Evolutionary conservation across 345 rosid species (phyloP).

Genomic region (Durio zibethinus): DNA sequence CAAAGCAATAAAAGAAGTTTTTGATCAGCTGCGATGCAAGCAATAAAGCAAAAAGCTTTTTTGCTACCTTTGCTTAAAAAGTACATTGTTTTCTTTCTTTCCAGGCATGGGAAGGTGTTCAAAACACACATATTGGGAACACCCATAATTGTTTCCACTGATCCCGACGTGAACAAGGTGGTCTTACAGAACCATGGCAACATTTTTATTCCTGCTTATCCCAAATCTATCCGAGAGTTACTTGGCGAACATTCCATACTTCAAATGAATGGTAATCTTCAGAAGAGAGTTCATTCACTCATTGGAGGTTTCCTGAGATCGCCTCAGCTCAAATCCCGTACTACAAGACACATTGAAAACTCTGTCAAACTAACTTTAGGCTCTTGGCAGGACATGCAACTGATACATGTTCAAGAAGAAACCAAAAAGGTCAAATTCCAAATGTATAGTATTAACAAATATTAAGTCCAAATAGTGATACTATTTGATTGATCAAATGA

Average conservation of each 20-base stretch:
- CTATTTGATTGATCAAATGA: not conserved
- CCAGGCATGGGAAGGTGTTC: slow-evolving; percentile 82
- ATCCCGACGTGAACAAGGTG: slow-evolving; percentile 85
- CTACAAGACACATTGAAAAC: slow-evolving; percentile 55
- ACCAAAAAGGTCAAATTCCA: slow-evolving; percentile 50
- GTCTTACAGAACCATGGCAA: slow-evolving; percentile 82
- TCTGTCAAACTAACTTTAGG: slow-evolving; percentile 47
- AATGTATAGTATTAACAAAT: not conserved
- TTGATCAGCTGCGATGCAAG: not conserved
- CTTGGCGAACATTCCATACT: slow-evolving; percentile 80
- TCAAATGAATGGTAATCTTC: slow-evolving; percentile 67
- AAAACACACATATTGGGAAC: slow-evolving; percentile 88
- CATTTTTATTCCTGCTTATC: slow-evolving; percentile 80
- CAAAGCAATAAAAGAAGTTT: not conserved
- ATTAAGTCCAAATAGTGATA: not conserved
- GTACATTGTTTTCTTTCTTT: not conserved
- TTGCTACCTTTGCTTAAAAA: not conserved
- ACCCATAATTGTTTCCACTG: slow-evolving; percentile 87
- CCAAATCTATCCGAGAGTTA: slow-evolving; percentile 67
- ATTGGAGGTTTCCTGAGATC: slow-evolving; percentile 79
- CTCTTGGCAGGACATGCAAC: slow-evolving; percentile 55
- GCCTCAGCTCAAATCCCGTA: slow-evolving; percentile 61
- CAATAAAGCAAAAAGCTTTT: not conserved
- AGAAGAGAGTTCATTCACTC: slow-evolving; percentile 69
- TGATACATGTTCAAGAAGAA: slow-evolving; percentile 63